These are phyloP conservation scores for Pisolithus orientalis DNA, from an alignment of 768 basidiomycete species.

Conservation along the genomic window DNA sequence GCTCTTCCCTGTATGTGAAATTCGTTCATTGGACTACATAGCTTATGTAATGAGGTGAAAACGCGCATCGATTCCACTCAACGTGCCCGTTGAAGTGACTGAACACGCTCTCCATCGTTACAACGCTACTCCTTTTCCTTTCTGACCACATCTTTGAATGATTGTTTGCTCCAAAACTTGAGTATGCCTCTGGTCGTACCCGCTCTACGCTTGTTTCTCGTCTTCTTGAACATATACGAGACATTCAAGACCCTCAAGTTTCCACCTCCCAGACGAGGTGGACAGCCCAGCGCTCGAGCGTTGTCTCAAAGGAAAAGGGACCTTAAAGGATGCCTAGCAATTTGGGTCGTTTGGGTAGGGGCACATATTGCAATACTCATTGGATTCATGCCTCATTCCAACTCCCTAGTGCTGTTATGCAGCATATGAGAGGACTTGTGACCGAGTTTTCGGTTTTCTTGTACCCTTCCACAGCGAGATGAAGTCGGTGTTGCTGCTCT, in stretches of 20 bases:
- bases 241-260: constrained; percentile 77
- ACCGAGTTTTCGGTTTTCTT: constrained; percentile 60
- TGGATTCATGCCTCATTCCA: constrained; percentile 8
- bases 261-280: constrained; percentile 49
- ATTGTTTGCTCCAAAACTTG: constrained; percentile 4
- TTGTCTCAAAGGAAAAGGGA: constrained; percentile 72
- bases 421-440: constrained; percentile 60
- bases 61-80: no score
- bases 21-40: no score
- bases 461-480: constrained; percentile 82
- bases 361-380: constrained; percentile 4
- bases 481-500: constrained; percentile 67
- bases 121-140: not conserved
- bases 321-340: constrained; percentile 78
- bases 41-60: no score
- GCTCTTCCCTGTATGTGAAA: no score
- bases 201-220: constrained; percentile 58
- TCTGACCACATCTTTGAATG: constrained; percentile 5
- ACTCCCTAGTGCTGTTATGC: constrained; percentile 55
- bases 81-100: not conserved
- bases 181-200: constrained; percentile 66
- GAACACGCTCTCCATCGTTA: constrained; percentile 3
- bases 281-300: constrained; percentile 60
- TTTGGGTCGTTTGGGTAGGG: constrained; percentile 82
- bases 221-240: constrained; percentile 77